Base-by-base conservation (phyloP, 1,284 basidiomycete genomes). In the Cutaneotrichosporon mucoides region DNA sequence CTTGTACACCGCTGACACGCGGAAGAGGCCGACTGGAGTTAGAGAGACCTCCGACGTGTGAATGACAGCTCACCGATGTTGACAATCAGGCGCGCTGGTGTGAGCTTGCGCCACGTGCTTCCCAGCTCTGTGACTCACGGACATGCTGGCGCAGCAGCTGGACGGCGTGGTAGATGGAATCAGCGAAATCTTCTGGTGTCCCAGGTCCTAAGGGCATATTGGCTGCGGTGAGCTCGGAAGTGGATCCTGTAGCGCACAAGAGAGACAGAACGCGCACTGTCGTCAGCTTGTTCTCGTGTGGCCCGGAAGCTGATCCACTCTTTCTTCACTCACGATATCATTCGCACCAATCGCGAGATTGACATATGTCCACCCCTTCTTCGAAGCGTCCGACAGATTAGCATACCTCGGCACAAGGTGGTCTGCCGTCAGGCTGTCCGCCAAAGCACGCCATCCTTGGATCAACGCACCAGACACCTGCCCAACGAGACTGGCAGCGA, bases 341-440 rank as follows among this genome's bases (percentile, higher is more conserved):
- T 79, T 79, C 1, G 75, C 76, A 0, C 78, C 78, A 9, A 79
- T 74, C 13, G 71, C 75, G 36, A 79, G 55, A 51, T 76, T 79
- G 50, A 78, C 65, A 55, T 73, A 74, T 55, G 75, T 75, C 76
- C 74, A 79, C 11, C 70, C 74, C 2, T 68, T 63, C 5, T 61
- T 50, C 12, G 36, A 43, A 1, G 34, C 42, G 8, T 69, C 57
- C 2, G 59, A 56, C 34, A 72, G 38, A 40, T 63, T 64, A 33
- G 67, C 55, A 13, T 78, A 61, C n/a, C 58, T 59, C 0, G 76
- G 75, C 1, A 78, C 54, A 8, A 79, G 55, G 53, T 75, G 73
- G 16, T 76, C 77, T 76, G 59, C 12, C 8, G 53, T 59, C 60
- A 64, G 53, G 12, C 24, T 35, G 9, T 13, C 36, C 11, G n/a